A percentile compares a stretch with the other conserved stretches of the same genome.
These are phyloP conservation scores for Mycena sp. DNA, from an alignment of 1,284 basidiomycete genomes.

Conservation along the genomic window DNA sequence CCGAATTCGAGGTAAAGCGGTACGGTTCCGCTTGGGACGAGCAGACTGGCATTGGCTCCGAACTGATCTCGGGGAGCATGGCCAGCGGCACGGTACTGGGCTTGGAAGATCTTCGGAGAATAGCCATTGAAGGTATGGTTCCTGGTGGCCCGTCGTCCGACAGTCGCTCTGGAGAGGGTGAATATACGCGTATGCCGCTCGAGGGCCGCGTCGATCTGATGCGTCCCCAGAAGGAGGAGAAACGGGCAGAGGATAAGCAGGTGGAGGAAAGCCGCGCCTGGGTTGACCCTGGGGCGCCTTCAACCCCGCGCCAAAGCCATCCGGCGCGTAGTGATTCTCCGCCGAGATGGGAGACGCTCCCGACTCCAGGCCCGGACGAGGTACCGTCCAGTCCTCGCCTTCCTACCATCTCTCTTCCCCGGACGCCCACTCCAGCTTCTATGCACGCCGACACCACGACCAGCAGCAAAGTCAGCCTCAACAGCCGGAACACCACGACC, in stretches of 20 bases:
- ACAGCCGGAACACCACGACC: conserved; percentile 6
- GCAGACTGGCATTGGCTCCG: conserved; percentile 41
- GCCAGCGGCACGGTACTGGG: conserved; percentile 51
- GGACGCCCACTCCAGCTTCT: conserved; percentile 45
- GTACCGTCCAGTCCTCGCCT: conserved; percentile 52
- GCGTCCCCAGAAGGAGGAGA: conserved; percentile 58
- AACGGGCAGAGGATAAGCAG: neutral
- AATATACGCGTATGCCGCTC: conserved; percentile 82
- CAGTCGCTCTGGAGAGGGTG: conserved; percentile 60
- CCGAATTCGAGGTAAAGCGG: conserved; percentile 72
- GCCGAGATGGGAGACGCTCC: conserved; percentile 17
- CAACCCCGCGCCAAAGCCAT: conserved; percentile 11
- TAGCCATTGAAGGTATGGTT: conserved; percentile 70
- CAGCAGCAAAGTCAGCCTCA: conserved; percentile 31
- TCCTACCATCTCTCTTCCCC: conserved; percentile 49
- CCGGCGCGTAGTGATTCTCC: conserved; percentile 16
- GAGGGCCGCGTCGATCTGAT: conserved; percentile 89
- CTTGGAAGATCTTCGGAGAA: conserved; percentile 74
- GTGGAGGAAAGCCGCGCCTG: conserved; percentile 1
- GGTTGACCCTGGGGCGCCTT: neutral
- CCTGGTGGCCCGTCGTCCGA: conserved; percentile 36
- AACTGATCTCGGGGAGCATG: conserved; percentile 34
- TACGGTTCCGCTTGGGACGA: conserved; percentile 83
- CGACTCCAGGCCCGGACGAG: conserved; percentile 67
- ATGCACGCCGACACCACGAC: conserved; percentile 25